Conservation (phyloP, 352 stramenopile species). For the Phytophthora pini region DNA sequence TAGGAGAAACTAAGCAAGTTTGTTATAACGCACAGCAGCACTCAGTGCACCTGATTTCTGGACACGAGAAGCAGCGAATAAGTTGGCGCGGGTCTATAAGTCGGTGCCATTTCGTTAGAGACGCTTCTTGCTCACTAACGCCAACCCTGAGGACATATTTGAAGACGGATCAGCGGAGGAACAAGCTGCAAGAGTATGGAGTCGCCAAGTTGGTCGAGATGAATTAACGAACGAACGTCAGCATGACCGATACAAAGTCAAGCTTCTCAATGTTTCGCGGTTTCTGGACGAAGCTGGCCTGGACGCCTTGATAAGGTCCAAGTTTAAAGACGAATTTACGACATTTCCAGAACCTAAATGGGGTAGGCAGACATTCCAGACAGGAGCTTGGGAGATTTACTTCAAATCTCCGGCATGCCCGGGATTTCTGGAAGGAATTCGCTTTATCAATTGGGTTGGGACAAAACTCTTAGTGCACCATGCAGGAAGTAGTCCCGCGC, state of each 20-base stretch:
- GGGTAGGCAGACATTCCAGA: neutral
- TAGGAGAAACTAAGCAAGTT: slow-evolving; percentile 8
- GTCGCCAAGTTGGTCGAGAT: neutral
- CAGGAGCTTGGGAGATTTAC: slow-evolving; percentile 8
- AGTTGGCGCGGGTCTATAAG: neutral
- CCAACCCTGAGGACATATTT: neutral
- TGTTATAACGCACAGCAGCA: slow-evolving; percentile 7
- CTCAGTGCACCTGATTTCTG: slow-evolving; percentile 9
- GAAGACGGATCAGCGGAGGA: neutral
- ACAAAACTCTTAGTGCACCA: slow-evolving; percentile 4
- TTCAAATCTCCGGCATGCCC: slow-evolving; percentile 5
- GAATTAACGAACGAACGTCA: neutral
- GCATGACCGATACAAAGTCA: slow-evolving; percentile 2
- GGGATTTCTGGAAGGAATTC: neutral
- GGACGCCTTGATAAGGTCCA: neutral
- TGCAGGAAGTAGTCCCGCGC: neutral
- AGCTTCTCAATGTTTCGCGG: slow-evolving; percentile 5
- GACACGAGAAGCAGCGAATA: slow-evolving; percentile 3
- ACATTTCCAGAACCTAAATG: slow-evolving; percentile 6
- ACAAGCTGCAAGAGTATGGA: neutral
- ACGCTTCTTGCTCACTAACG: neutral
- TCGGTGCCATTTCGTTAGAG: slow-evolving; percentile 1
- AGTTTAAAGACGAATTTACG: neutral
- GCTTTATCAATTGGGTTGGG: slow-evolving; percentile 9
- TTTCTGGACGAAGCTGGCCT: slow-evolving; percentile 6